Evolutionary conservation across 352 stramenopile genomes (phyloP), one percentile per base, ranked within the genome.

Genomic region (Phytophthora aleatoria): DNA sequence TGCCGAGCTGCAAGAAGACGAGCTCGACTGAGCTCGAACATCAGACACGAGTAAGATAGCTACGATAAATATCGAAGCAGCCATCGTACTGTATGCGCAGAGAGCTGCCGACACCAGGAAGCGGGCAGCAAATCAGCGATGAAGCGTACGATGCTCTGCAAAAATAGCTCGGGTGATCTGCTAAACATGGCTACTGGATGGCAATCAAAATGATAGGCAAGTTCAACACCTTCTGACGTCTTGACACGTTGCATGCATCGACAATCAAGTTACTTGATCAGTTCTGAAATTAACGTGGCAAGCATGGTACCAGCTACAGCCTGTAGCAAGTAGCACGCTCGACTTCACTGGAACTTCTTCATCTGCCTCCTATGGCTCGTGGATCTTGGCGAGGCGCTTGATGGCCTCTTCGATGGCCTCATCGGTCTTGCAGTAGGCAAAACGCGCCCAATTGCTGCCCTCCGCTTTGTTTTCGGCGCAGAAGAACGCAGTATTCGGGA

Each of bases 381-480:
- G 65, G 20, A 81, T 47, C 48, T 65, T 73, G 11, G 52, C 69
- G 13, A 94, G 74, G 35, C 85, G 85, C 61, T 75, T 76, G 62
- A 94, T 97, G 54, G 94, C 94, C 52, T 95, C 80, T 20, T 78
- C 67, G 31, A 98, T 84, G n/a, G 89, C 95, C 33, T 97, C 85
- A 59, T 98, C 95, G 33, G 89, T 97, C 82, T 99, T 99, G 83
- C 96, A 99, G 78, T 98, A 99, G 31, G 94, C 94, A 66, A 99
- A 98, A 45, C 96, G 91, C 4, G 86, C 92, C 69, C 91, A 88
- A 33, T 86, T 72, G 56, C 85, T 78, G 38, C 83, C 85, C 28
- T 88, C 71, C 8, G 59, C 50, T 42, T 95, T 90, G 71, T 97
- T 97, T 33, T 73, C 79, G 20, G 73, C 30, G 47, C 79, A 88